Base-by-base conservation (phyloP, 306 rosid species). In the Calophaca sinica region DNA sequence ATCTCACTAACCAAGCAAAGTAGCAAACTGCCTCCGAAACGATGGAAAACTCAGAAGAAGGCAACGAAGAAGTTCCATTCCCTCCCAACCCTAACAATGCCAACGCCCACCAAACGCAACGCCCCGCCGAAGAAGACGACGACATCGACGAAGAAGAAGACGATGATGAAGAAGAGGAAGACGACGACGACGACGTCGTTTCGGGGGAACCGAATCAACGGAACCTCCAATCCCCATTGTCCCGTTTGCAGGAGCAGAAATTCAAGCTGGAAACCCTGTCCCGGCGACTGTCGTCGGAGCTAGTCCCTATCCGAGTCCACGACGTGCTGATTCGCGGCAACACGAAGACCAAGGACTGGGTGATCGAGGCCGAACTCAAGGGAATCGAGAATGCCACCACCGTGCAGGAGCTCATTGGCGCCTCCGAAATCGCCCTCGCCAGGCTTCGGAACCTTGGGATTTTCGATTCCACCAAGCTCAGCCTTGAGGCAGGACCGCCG, bases 261-360 rank as follows among this genome's bases (percentile, higher is more conserved):
- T 85, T 80, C 64, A 89, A 84, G 68, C 67, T 87, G 0, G 87
- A 92, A 63, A 78, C 69, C 38, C 87, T 96, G 36, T 54, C 88
- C 31, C 88, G 75, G 20, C 88, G 96, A 68, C 69, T 96, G 85
- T 33, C 78, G 74, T 86, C 81, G 46, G 97, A 89, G 87, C 53
- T 80, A 14, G 88, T 96, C 11, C 86, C 84, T 7, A 83, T 96
- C 78, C 86, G 97, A 59, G 99, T 96, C 72, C 99, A 96, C 74
- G 96, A 96, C 67, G 81, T 96, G 12, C 33, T 92, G 70, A 87
- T 96, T 72, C 90, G 86, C 74, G 99, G 99, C 13, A 96, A 92
- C 84, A 67, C 83, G 6, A 88, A 80, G 86, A 96, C 99, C 12
- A 96, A 86, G 83, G 99, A 90, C 5, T 83, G 87, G 81, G 68